Conservation (phyloP, 345 rosid species). For the Salix exigua region DNA sequence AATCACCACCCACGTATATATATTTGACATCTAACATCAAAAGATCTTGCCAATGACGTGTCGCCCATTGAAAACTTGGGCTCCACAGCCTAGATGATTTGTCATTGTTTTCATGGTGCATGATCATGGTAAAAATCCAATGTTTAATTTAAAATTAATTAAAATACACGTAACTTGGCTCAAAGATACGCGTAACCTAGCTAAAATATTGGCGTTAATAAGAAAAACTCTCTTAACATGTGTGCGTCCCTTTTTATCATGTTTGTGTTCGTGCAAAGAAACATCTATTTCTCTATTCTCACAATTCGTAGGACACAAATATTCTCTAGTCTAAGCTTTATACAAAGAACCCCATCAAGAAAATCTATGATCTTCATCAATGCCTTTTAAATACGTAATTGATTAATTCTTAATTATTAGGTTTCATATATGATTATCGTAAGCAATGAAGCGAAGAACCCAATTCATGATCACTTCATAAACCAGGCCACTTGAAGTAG, state of each 20-base stretch:
- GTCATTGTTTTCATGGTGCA: not conserved
- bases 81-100: not conserved
- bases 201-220: too few relatives aligned
- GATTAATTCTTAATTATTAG: not conserved
- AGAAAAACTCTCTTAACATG: not conserved
- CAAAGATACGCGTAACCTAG: too few relatives aligned
- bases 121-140: too few relatives aligned
- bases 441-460: slow-evolving; percentile 13
- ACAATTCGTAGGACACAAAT: not conserved
- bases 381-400: slow-evolving; percentile 1
- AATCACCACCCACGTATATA: not conserved
- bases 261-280: slow-evolving; percentile 1
- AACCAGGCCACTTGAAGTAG: slow-evolving; percentile 24
- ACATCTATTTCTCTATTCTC: slow-evolving; percentile 5
- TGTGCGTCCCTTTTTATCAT: not conserved
- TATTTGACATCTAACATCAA: not conserved
- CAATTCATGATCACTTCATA: slow-evolving; percentile 3
- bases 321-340: not conserved
- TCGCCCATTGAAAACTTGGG: not conserved
- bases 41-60: not conserved
- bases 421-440: slow-evolving; percentile 3
- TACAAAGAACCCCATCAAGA: slow-evolving; percentile 9
- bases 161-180: too few relatives aligned
- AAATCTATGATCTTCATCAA: not conserved
- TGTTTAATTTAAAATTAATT: too few relatives aligned